Percentiles rank a stretch among this genome's conserved stretches.
Conservation (phyloP, 2,329 filamentous ascomycete species). For the Nothophaeocryptopus gaeumannii region DNA sequence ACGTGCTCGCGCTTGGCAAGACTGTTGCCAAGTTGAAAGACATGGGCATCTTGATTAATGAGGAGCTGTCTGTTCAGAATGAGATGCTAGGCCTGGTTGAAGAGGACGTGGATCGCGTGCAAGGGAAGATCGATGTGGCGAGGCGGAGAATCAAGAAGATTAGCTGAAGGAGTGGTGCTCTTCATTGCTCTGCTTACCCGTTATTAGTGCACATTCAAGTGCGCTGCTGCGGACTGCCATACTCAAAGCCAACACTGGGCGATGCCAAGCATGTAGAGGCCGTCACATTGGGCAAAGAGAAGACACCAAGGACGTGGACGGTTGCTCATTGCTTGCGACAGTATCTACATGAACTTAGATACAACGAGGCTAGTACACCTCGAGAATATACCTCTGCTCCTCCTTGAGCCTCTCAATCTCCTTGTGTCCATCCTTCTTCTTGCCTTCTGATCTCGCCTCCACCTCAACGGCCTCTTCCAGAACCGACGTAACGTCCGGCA, state of each 20-base stretch:
- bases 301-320: too few relatives aligned
- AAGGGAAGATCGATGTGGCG: constrained; percentile 69
- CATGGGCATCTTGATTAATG: constrained; percentile 73
- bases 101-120: constrained; percentile 63
- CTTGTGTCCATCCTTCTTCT: constrained; percentile 46
- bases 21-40: constrained; percentile 72
- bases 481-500: constrained; percentile 92
- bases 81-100: constrained; percentile 66
- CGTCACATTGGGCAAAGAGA: too few relatives aligned
- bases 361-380: constrained; percentile 69
- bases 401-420: constrained; percentile 99
- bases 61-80: constrained; percentile 69
- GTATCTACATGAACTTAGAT: background rate
- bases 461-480: constrained; percentile 84
- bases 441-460: constrained; percentile 61
- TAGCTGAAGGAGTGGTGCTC: constrained; percentile 20
- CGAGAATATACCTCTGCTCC: constrained; percentile 85
- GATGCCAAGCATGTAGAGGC: too few relatives aligned
- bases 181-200: too few relatives aligned
- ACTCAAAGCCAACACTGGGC: too few relatives aligned
- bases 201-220: too few relatives aligned
- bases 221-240: too few relatives aligned
- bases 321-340: too few relatives aligned
- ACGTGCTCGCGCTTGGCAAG: constrained; percentile 65
- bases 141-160: constrained; percentile 70